Evolutionary conservation across 192 early-diverging fungal species (phyloP).

Genomic region (Backusella tuberculispora): DNA sequence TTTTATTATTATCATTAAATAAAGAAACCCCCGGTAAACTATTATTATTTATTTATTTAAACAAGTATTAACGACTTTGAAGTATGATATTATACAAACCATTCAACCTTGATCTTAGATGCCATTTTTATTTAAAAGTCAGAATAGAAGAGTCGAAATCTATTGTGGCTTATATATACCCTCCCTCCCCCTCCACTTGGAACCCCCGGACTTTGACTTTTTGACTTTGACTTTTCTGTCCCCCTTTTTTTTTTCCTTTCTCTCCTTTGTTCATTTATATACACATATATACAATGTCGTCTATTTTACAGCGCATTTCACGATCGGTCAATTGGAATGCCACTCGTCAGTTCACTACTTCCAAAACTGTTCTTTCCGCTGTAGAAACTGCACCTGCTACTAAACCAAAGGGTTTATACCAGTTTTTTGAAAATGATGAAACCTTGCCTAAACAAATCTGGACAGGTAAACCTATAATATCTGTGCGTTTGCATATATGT

Average conservation of each 20-base stretch:
- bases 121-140: no score
- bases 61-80: no score
- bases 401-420: slow-evolving; percentile 27
- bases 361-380: neutral
- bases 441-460: slow-evolving; percentile 35
- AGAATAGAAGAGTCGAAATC: neutral
- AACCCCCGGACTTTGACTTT: no score
- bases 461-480: slow-evolving; percentile 33
- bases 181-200: neutral
- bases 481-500: neutral
- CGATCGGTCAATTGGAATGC: neutral
- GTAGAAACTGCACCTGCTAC: neutral
- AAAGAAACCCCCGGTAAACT: neutral
- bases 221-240: neutral
- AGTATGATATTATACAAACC: no score
- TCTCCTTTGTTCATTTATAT: slow-evolving; percentile 1
- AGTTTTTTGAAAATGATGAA: slow-evolving; percentile 45
- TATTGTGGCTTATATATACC: slow-evolving; percentile 1
- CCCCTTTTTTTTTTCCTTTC: neutral
- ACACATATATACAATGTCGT: slow-evolving; percentile 12
- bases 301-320: slow-evolving; percentile 22
- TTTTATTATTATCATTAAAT: neutral
- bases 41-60: no score
- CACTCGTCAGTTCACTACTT: slow-evolving; percentile 25
- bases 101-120: no score